Evolutionary conservation across 179 eudicot genomes (phyloP).

Genomic region (Actinidia polygama): DNA sequence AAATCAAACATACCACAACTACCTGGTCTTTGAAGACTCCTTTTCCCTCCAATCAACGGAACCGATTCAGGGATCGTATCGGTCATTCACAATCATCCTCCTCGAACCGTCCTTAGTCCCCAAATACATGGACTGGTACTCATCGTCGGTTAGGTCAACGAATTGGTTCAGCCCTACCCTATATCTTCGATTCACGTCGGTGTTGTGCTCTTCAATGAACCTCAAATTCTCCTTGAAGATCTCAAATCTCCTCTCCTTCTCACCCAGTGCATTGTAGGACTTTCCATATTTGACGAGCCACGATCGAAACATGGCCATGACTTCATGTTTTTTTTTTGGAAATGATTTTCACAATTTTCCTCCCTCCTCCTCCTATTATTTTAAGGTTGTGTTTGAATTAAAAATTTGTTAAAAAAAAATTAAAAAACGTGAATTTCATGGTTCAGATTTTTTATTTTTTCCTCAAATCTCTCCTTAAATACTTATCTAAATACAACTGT

Average conservation of each 20-base stretch:
- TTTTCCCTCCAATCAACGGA: slow-evolving; percentile 27
- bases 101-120: slow-evolving; percentile 29
- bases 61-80: slow-evolving; percentile 22
- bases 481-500: too few relatives aligned
- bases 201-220: slow-evolving; percentile 47
- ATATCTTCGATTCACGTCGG: slow-evolving; percentile 26
- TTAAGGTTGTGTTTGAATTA: too few relatives aligned
- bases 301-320: slow-evolving; percentile 47
- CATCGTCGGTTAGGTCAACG: slow-evolving; percentile 57
- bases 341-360: too few relatives aligned
- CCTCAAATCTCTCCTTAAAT: too few relatives aligned
- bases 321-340: slow-evolving; percentile 23
- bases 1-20: slow-evolving; percentile 11
- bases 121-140: slow-evolving; percentile 43
- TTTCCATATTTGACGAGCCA: slow-evolving; percentile 62
- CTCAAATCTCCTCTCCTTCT: slow-evolving; percentile 59
- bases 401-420: too few relatives aligned
- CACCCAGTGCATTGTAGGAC: slow-evolving; percentile 60
- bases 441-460: too few relatives aligned
- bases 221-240: slow-evolving; percentile 57
- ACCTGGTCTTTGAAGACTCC: slow-evolving; percentile 24
- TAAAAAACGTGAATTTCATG: too few relatives aligned
- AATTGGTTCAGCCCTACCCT: slow-evolving; percentile 52
- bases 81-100: slow-evolving; percentile 25
- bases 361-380: too few relatives aligned